Evolutionary conservation across 148 eudicot species (phyloP), one percentile per base, ranked within the genome.

Genomic region (Diospyros kaki): DNA sequence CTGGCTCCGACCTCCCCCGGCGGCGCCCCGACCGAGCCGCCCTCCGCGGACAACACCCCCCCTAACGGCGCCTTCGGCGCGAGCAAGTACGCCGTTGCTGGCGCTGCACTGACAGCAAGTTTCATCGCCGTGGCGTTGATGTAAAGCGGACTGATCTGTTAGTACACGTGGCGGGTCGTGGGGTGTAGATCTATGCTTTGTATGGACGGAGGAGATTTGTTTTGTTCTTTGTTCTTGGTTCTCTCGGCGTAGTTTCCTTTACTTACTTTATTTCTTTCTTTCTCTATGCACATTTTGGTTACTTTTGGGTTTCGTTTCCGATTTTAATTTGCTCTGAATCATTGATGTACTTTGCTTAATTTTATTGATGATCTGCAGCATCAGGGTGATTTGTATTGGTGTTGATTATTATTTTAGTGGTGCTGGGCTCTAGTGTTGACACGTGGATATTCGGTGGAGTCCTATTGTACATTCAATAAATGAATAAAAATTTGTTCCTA

Each of bases 81-180:
- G 42, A 78, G 69, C 76, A 77, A 83, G 44, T 80, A 62, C 0
- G 71, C 61, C 58, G 18, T 76, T 14, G 76, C 81, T 39, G 81
- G 84, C 52, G 79, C 87, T 15, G 87, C 84, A 3, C 14, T 81
- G 64, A 41, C 83, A 11, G 84, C 77, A 45, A 54, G 76, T 7
- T 68, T 81, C 58, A 52, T 84, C 2, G 83, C 83, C 71, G 55
- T 61, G 62, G 79, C 81, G 2, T 70, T 84, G 78, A 82, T 84
- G 77, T 84, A 78, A 73, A 66, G 42, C 4, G 28, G 28, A 28
- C 28, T 28, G 28, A 28, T 28, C 28, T 28, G 28, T 28, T 28
- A 28, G 28, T 28, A 28, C 54, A 50, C 67, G 75, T 12, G 53
- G 2, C 9, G 53, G 51, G 1, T 39, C 66, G 66, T 76, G 76